Base-by-base conservation (phyloP, 2,329 filamentous ascomycete genomes). In the Colletotrichum orchidophilum region DNA sequence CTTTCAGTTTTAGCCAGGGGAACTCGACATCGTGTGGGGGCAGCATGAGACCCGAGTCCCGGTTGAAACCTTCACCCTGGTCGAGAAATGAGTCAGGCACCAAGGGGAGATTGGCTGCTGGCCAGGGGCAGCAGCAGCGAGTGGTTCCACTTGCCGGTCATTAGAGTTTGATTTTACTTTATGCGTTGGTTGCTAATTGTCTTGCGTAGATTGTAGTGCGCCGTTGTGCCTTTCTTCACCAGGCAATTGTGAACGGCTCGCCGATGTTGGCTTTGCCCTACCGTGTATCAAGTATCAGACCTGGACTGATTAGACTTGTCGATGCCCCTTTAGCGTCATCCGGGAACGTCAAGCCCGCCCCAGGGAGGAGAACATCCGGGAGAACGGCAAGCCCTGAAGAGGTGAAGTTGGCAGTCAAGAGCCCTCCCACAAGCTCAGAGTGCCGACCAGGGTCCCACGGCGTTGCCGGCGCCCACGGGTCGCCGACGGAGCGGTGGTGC, bases 131-230 rank as follows among this genome's bases (percentile, higher is more conserved):
- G 39, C n/a, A 63, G 39, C 42, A 52, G 15, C 29, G 27, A 63
- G 21, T 13, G 33, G 64, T 71, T 69, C 69, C 69, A 71, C 69
- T 69, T 71, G 64, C 64, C 69, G 64, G 26, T 69, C 53, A 63
- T 59, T 63, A 68, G 54, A 71, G 64, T 71, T 71, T 71, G 64
- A 55, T 60, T 68, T 69, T 69, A 63, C 69, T 71, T 71, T 69
- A 69, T 71, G 69, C 68, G 64, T 59, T 55, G 33, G 68, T 59
- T 42, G 35, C 24, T 53, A 64, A 68, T 71, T 58, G 64, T 63
- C 64, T 68, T 62, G 53, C 24, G 33, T 59, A 63, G 31, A 68
- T 63, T 52, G 46, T 24, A 54, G 60, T 49, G 21, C 50, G 26
- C 64, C 26, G 58, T 58, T 35, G 46, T 59, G 69, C 69, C 46